Evolutionary conservation across 495 filamentous ascomycete genomes (phyloP).

Genomic region (Polyplosphaeria fusca): DNA sequence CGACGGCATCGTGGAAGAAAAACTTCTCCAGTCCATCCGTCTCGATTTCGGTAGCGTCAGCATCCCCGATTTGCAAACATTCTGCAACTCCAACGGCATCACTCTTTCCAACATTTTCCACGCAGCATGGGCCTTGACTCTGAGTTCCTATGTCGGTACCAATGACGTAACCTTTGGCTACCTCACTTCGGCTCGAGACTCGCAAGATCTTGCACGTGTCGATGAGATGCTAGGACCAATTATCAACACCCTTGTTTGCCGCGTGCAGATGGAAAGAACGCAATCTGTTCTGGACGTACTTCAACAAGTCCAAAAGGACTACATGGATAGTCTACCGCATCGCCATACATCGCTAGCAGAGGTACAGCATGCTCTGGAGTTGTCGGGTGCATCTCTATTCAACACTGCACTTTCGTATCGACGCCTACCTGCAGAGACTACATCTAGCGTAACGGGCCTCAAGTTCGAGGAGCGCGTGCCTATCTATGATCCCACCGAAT

Average conservation of each 20-base stretch:
- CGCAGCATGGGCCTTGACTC: constrained; percentile 26
- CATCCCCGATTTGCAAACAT: constrained; percentile 18
- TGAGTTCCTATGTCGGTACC: constrained; percentile 19
- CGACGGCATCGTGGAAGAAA: constrained; percentile 7
- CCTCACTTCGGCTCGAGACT: constrained; percentile 27
- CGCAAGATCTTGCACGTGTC: constrained; percentile 8
- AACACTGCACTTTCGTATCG: constrained; percentile 31
- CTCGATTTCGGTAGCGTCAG: constrained; percentile 23
- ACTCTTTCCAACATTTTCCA: constrained; percentile 31
- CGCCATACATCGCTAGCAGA: constrained; percentile 27
- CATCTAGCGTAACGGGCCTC: background rate
- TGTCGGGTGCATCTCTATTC: constrained; percentile 21
- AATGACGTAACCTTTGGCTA: constrained; percentile 29
- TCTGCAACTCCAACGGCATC: constrained; percentile 20
- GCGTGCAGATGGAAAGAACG: constrained; percentile 16
- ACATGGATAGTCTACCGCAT: constrained; percentile 17
- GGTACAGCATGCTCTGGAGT: constrained; percentile 25
- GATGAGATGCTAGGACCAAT: constrained; percentile 28
- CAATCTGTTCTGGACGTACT: constrained; percentile 20
- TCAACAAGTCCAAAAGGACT: constrained; percentile 22
- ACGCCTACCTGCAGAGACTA: constrained; percentile 5
- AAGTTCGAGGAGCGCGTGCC: constrained; percentile 12
- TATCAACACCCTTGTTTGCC: constrained; percentile 29
- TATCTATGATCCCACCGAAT: constrained; percentile 26
- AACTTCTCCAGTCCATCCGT: constrained; percentile 13